Evolutionary conservation across 2,329 filamentous ascomycete species (phyloP).

Genomic region (Neofusicoccum parvum): DNA sequence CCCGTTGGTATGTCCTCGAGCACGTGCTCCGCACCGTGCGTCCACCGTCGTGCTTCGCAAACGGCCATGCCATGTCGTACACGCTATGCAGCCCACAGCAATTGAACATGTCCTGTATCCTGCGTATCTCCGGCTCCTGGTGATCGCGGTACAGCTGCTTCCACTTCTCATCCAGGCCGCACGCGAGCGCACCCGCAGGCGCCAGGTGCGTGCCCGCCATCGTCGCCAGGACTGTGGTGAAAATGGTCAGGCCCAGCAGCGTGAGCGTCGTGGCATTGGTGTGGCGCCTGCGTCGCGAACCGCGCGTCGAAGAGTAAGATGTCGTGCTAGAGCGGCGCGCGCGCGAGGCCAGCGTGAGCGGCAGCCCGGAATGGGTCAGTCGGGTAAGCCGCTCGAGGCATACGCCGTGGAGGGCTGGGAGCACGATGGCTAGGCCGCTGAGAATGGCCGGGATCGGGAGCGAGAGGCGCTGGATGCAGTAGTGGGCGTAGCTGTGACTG

Average conservation of each 20-base stretch:
- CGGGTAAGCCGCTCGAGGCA: slow-evolving; percentile 28
- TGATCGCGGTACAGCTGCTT: slow-evolving; percentile 51
- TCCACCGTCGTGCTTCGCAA: slow-evolving; percentile 36
- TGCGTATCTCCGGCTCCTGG: slow-evolving; percentile 51
- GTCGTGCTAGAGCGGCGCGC: not conserved
- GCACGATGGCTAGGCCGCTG: slow-evolving; percentile 37
- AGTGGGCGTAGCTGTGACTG: slow-evolving; percentile 12
- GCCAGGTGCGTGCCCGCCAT: slow-evolving; percentile 37
- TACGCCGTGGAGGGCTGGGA: slow-evolving; percentile 39
- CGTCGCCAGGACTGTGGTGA: slow-evolving; percentile 40
- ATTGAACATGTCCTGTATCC: slow-evolving; percentile 62
- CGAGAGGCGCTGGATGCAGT: slow-evolving; percentile 25
- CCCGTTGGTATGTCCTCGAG: slow-evolving; percentile 46
- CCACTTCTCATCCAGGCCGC: slow-evolving; percentile 58
- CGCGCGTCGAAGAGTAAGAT: slow-evolving; percentile 7
- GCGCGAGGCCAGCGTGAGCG: not conserved
- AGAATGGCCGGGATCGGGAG: slow-evolving; percentile 39
- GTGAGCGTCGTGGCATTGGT: slow-evolving; percentile 23
- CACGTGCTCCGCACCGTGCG: slow-evolving; percentile 41
- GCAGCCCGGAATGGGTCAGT: not conserved
- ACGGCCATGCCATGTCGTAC: slow-evolving; percentile 62
- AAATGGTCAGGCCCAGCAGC: slow-evolving; percentile 31
- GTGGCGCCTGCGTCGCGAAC: not conserved
- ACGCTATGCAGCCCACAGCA: slow-evolving; percentile 65
- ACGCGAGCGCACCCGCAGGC: slow-evolving; percentile 37